Evolutionary conservation across 495 filamentous ascomycete species (phyloP).

Genomic region (Daldinia loculata): DNA sequence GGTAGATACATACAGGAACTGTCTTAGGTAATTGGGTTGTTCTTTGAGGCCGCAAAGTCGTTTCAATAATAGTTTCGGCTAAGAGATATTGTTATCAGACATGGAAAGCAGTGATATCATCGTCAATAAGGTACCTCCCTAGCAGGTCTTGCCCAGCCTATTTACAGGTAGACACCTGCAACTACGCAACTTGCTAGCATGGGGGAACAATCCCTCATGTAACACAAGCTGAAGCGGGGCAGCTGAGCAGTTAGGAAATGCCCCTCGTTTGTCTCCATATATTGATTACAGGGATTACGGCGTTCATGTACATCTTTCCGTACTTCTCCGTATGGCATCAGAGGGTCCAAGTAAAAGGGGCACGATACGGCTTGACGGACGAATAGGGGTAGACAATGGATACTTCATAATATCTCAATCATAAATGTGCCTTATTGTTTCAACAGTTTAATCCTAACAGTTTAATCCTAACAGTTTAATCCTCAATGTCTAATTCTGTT

Average conservation of each 20-base stretch:
- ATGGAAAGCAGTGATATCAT: constrained; percentile 3
- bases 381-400: neutral
- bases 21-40: neutral
- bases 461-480: neutral
- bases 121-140: neutral
- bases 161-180: neutral
- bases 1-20: neutral
- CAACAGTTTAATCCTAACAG: neutral
- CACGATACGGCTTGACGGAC: neutral
- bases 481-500: neutral
- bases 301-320: neutral
- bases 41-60: neutral
- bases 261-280: constrained; percentile 10
- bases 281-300: neutral
- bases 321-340: too few relatives aligned
- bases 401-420: neutral
- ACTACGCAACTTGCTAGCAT: neutral
- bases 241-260: constrained; percentile 9
- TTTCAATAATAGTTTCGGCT: too few relatives aligned
- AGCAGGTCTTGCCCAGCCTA: neutral
- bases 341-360: neutral
- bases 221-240: constrained; percentile 19
- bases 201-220: neutral
- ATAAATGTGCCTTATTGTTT: neutral
- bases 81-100: too few relatives aligned